Percentiles rank a stretch among this genome's conserved stretches.
Conservation (phyloP, 805 yeast species). For the Wickerhamomyces xylosicus region DNA sequence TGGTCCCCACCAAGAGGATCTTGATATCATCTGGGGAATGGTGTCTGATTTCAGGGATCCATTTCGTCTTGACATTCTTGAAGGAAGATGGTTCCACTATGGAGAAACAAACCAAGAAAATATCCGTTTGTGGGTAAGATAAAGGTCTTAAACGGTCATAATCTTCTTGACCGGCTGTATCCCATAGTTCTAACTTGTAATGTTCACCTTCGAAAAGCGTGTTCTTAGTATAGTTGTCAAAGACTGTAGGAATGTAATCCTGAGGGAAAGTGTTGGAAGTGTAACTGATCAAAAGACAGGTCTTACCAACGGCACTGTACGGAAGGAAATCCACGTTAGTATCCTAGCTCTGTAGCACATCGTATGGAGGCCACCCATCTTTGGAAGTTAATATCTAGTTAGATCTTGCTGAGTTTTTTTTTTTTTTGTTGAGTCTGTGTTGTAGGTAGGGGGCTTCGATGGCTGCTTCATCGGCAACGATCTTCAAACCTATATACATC, state of each 20-base stretch:
- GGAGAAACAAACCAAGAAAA: conserved; percentile 79
- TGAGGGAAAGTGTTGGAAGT: conserved; percentile 90
- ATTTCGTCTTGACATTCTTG: conserved; percentile 69
- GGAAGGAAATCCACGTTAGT: conserved; percentile 4
- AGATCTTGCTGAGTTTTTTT: not conserved
- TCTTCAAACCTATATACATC: no score
- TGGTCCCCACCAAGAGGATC: conserved; percentile 78
- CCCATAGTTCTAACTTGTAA: conserved; percentile 84
- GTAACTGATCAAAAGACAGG: conserved; percentile 78
- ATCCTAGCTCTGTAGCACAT: not conserved
- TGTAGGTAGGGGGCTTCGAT: no score
- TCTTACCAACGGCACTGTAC: conserved; percentile 81
- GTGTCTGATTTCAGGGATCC: conserved; percentile 82
- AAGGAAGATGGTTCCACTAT: conserved; percentile 74
- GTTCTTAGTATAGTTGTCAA: conserved; percentile 83
- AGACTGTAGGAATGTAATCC: conserved; percentile 90
- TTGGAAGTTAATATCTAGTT: not conserved
- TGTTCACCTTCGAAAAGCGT: conserved; percentile 77
- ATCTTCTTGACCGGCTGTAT: conserved; percentile 93
- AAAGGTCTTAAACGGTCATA: conserved; percentile 84
- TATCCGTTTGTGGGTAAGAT: conserved; percentile 87
- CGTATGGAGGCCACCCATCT: not conserved
- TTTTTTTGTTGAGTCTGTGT: no score
- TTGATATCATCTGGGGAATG: conserved; percentile 67
- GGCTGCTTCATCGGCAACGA: no score